These are phyloP conservation scores for Spathaspora girioi DNA, from an alignment of 805 yeast species.

Conservation along the genomic window DNA sequence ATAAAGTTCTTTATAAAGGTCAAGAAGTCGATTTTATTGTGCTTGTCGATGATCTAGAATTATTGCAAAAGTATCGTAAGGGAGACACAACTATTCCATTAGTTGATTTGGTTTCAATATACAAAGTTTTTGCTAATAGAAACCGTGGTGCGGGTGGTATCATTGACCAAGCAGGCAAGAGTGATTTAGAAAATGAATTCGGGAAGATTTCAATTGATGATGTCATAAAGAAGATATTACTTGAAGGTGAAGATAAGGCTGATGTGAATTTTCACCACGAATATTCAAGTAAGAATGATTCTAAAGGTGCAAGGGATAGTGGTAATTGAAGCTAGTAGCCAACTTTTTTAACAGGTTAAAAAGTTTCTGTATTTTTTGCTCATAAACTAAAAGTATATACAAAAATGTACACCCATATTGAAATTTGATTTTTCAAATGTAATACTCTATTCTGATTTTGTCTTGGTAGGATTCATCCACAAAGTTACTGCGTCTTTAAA, in stretches of 20 bases:
- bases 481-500: not conserved
- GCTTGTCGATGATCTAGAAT: slow-evolving; percentile 54
- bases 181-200: slow-evolving; percentile 64
- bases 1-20: slow-evolving; percentile 66
- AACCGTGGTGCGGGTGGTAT: slow-evolving; percentile 72
- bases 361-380: not conserved
- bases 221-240: slow-evolving; percentile 55
- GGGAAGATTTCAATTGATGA: slow-evolving; percentile 56
- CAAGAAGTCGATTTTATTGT: slow-evolving; percentile 58
- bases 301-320: slow-evolving; percentile 31
- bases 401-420: not conserved
- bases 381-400: too few species aligned
- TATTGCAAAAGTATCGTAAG: slow-evolving; percentile 43
- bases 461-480: not conserved
- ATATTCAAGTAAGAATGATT: slow-evolving; percentile 42
- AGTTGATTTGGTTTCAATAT: slow-evolving; percentile 58
- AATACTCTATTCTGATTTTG: too few species aligned
- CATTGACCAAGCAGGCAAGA: slow-evolving; percentile 66
- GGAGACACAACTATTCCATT: slow-evolving; percentile 56
- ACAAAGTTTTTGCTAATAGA: slow-evolving; percentile 59
- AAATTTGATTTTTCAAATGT: not conserved
- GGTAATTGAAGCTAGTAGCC: slow-evolving; percentile 5
- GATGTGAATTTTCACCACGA: slow-evolving; percentile 6
- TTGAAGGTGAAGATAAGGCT: slow-evolving; percentile 53
- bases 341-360: not conserved